Conservation (phyloP, 1,139 yeast species). For the Suhomyces kunorum region DNA sequence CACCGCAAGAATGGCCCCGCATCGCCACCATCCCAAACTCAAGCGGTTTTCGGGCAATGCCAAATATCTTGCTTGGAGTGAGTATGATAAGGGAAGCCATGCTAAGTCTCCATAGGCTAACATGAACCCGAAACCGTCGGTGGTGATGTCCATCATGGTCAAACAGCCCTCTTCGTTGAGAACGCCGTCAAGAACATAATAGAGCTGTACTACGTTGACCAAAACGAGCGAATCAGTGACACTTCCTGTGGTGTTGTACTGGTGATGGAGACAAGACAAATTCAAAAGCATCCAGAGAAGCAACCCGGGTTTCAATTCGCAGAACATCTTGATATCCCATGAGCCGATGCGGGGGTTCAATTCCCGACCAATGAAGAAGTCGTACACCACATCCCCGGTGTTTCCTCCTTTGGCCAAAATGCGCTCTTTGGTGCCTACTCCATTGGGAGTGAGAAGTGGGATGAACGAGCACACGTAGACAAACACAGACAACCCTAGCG, state of each 20-base stretch:
- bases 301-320: slow-evolving; percentile 95
- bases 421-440: slow-evolving; percentile 58
- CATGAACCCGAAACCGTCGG: slow-evolving; percentile 98
- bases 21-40: slow-evolving; percentile 47
- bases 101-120: slow-evolving; percentile 90
- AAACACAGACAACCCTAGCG: slow-evolving; percentile 60
- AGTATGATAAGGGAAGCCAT: slow-evolving; percentile 91
- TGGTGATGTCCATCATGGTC: slow-evolving; percentile 93
- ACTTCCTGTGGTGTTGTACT: slow-evolving; percentile 60
- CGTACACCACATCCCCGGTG: slow-evolving; percentile 71
- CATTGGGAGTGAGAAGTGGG: slow-evolving; percentile 54
- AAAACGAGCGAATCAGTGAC: slow-evolving; percentile 73
- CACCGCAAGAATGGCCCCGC: slow-evolving; percentile 45
- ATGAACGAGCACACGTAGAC: slow-evolving; percentile 70
- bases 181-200: slow-evolving; percentile 89
- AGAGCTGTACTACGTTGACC: slow-evolving; percentile 69
- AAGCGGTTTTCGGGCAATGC: slow-evolving; percentile 58
- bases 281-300: slow-evolving; percentile 82
- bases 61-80: slow-evolving; percentile 81
- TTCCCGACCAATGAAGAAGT: slow-evolving; percentile 97
- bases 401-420: slow-evolving; percentile 87
- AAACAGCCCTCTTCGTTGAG: slow-evolving; percentile 85
- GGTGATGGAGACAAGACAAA: slow-evolving; percentile 78
- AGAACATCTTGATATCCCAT: slow-evolving; percentile 86
- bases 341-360: slow-evolving; percentile 85